Base-by-base conservation (phyloP, 129 eudicot species). In the sunflower (Helianthus annuus) region DNA sequence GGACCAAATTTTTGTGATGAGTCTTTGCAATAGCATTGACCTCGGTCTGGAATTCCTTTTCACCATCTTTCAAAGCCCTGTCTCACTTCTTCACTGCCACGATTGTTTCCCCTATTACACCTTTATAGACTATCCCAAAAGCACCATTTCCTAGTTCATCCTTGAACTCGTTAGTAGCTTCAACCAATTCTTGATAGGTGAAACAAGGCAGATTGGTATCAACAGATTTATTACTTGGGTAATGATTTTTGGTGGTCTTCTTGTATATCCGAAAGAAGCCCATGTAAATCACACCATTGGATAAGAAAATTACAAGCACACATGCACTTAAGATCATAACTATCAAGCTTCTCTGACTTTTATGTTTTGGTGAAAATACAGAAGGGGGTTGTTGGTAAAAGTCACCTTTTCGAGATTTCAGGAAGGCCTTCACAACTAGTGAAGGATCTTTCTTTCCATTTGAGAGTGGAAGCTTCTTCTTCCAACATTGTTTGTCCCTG, bases 1-100 rank as follows among this genome's bases (percentile, higher is more conserved):
- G 76, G n/a, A 88, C 88, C 51, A 87, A 55, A 48, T 87, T 87
- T 59, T 56, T 82, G 72, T 87, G 87, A 74, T 84, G 77, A 6
- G 92, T 87, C n/a, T 12, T 59, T 17, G 85, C 78, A 19, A 84
- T 84, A 7, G 58, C 73, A 36, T 78, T 66, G 4, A 87, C 85
- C 38, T 87, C 85, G 0, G 87, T 48, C 75, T 15, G 48, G 60
- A 82, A 87, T 55, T 79, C 85, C 48, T 66, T 68, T 10, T 84
- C 83, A 0, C 76, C 70, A 6, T 76, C 83, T 76, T 52, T 56
- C 13, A 70, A 72, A 49, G 75, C 56, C 38, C 75, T 72, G 12
- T 80, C 79, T 22, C 85, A 40, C 60, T 74, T 82, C 83, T 83
- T 81, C 19, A 83, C 86, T 4, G 84, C 91, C 62, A 56, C 14